Conservation (phyloP, 2,329 filamentous ascomycete species). For the Fusarium penzigii region DNA sequence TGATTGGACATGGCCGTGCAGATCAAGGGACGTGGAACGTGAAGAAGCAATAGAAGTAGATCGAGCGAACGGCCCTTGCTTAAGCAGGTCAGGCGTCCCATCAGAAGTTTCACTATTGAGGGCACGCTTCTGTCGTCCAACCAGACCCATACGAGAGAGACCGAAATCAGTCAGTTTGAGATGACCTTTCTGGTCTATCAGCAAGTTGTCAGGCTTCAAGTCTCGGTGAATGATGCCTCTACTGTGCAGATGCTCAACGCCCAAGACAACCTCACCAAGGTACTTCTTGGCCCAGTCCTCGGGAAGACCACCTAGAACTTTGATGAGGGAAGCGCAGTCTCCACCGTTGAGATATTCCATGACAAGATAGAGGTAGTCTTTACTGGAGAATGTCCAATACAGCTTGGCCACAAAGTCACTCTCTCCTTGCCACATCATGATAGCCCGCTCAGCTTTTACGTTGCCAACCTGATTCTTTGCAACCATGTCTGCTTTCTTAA, state of each 20-base stretch:
- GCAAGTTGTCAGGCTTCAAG: constrained; percentile 92
- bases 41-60: constrained; percentile 86
- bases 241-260: constrained; percentile 92
- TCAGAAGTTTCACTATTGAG: constrained; percentile 76
- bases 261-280: constrained; percentile 92
- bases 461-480: constrained; percentile 99
- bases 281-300: constrained; percentile 99
- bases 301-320: constrained; percentile 84
- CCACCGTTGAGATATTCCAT: constrained; percentile 99
- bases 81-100: constrained; percentile 87
- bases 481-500: constrained; percentile 99
- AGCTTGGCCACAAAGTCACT: constrained; percentile 99
- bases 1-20: constrained; percentile 71
- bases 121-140: constrained; percentile 93
- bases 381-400: constrained; percentile 99
- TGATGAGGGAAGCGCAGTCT: constrained; percentile 95
- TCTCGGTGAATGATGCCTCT: constrained; percentile 96
- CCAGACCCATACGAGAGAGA: constrained; percentile 92
- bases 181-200: constrained; percentile 96
- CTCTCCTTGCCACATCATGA: constrained; percentile 99
- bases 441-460: constrained; percentile 96
- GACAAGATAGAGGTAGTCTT: constrained; percentile 96
- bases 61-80: constrained; percentile 86
- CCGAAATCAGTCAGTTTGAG: constrained; percentile 98
- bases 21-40: constrained; percentile 89